phyloP scores from a whole-genome alignment of 495 filamentous ascomycete genomes.

The Filosporella fistucella region DNA sequence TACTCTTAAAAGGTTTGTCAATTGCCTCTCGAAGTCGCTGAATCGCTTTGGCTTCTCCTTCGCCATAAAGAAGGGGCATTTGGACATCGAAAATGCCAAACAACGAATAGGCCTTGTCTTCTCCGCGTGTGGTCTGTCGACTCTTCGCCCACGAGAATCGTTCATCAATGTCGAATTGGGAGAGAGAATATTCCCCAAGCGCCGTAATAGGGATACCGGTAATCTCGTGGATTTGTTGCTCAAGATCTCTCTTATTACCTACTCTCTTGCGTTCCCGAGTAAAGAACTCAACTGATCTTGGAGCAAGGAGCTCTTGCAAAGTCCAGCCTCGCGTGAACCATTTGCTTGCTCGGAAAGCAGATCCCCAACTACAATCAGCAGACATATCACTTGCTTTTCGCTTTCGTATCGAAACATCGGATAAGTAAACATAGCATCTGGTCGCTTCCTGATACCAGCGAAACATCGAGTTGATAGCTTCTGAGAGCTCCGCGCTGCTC shows the following conservation, averaged over 20 bases:
- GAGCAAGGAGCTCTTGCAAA: background rate
- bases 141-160: background rate
- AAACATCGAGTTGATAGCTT: conserved; percentile 13
- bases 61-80: background rate
- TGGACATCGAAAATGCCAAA: background rate
- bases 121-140: background rate
- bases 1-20: background rate
- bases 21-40: background rate
- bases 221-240: background rate
- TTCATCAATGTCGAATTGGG: background rate
- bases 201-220: background rate
- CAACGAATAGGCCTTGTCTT: background rate
- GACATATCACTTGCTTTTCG: background rate
- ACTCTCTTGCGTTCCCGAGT: background rate
- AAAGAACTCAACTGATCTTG: background rate
- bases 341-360: conserved; percentile 7
- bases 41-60: background rate
- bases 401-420: conserved; percentile 2
- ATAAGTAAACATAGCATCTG: conserved; percentile 9
- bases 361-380: conserved; percentile 4
- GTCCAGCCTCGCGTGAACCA: conserved; percentile 8
- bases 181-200: background rate
- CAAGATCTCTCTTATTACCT: background rate
- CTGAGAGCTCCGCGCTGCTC: conserved; percentile 24
- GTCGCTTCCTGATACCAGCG: conserved; percentile 8